These are phyloP conservation scores for Auricularia cornea DNA, from an alignment of 768 basidiomycete genomes.

Conservation along the genomic window DNA sequence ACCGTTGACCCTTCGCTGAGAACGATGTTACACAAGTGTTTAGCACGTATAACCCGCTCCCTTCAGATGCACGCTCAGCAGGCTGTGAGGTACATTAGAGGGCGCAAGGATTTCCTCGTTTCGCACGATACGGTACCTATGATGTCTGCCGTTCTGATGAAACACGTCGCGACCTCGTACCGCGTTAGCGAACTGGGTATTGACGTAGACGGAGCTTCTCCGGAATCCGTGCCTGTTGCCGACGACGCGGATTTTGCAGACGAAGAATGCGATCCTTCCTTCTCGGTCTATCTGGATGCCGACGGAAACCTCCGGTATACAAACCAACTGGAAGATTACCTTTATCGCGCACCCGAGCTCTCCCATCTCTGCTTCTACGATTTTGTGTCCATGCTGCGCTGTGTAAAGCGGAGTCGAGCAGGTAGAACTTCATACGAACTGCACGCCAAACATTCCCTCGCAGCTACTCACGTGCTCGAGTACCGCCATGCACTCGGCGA, in stretches of 20 bases:
- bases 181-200: neutral
- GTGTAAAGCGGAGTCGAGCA: too few species aligned
- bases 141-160: slow-evolving; percentile 14
- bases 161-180: neutral
- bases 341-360: too few species aligned
- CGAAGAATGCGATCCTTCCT: too few species aligned
- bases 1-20: slow-evolving; percentile 13
- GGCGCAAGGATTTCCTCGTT: slow-evolving; percentile 14
- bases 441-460: too few species aligned
- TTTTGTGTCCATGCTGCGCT: too few species aligned
- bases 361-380: too few species aligned
- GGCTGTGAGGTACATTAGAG: slow-evolving; percentile 23
- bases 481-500: slow-evolving; percentile 22
- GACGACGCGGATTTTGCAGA: too few species aligned
- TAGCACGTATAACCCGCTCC: slow-evolving; percentile 20
- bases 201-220: slow-evolving; percentile 9
- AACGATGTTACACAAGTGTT: slow-evolving; percentile 23
- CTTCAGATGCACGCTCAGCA: slow-evolving; percentile 31
- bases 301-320: too few species aligned
- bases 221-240: neutral
- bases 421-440: too few species aligned
- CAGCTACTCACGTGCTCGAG: too few species aligned
- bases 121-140: slow-evolving; percentile 24
- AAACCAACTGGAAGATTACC: too few species aligned
- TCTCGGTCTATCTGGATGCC: too few species aligned